Base-by-base conservation (phyloP, 805 yeast genomes). In the Wickerhamomyces strasburgensis region DNA sequence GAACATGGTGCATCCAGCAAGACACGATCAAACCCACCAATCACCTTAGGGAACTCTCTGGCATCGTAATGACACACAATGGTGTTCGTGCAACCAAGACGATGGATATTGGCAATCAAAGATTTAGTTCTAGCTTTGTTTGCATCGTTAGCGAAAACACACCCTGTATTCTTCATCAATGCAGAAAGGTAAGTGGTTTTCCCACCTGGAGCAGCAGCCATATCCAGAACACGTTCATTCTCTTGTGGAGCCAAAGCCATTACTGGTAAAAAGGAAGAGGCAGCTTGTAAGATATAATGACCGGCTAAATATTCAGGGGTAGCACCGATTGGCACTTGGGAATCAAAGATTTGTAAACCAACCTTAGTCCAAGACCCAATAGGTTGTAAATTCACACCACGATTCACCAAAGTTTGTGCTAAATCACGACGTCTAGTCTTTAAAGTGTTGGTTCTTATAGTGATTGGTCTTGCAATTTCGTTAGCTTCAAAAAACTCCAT, bases 121-220 rank as follows among this genome's bases (percentile, higher is more conserved):
- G 96, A 85, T 68, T 90, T 90, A 23, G 98, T 90, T 68, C 99
- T 82, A 17, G 95, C 85, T 61, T 90, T 93, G 68, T 88, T 93
- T 40, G 96, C 81, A 67, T 93, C 99, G 62, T 93, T 93, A 37
- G 99, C 99, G 61, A 93, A 89, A 16, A 93, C 85, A 61, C 90
- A 80, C 19, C 99, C 99, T 1, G 98, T 93, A 63, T 93, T 93
- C 59, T 93, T 93, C 98, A 93, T 93, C 66, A 90, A 64, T 1
- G 99, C 97, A 26, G 95, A 78, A 36, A 90, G 77, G 60, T 87
- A 89, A 2, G 98, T 90, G 15, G 97, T 87, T 60, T 90, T 90
- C 65, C 98, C 98, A 68, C 98, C 98, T 48, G 98, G 98, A 19
- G 98, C 97, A 43, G 98, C 95, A 33, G 98, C 98, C 99, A 93